Evolutionary conservation across 148 eudicot species (phyloP), one percentile per base, ranked within the genome.

Genomic region (Mesembryanthemum crystallinum): DNA sequence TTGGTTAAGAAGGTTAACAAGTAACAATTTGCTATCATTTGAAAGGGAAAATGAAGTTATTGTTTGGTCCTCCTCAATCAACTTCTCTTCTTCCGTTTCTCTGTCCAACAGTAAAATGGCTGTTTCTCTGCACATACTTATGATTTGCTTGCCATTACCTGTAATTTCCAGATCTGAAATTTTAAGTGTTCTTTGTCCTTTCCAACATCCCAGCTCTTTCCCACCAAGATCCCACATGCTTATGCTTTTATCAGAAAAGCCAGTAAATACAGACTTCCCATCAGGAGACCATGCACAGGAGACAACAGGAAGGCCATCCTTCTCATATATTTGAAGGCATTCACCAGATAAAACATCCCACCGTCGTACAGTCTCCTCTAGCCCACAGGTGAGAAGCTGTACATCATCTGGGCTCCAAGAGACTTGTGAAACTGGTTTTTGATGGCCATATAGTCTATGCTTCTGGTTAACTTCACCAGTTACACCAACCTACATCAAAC

Each of bases 271-370:
- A 32, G 79, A 79, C 60, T 85, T 84, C 24, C 92, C 96, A 85
- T 89, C 90, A 24, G 89, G 87, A 33, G 87, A 83, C 98, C 98
- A 93, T 23, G 81, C 93, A 85, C 98, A 93, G 4, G 98, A 93
- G n/a, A 90, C 78, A 51, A 82, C 71, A 76, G 89, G 88, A 52
- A 84, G 49, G 61, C 88, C 88, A 61, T 55, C 66, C 82, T 86
- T 93, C 68, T 89, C 91, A 71, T 89, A 93, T 58, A 88, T 75
- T 78, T 84, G 85, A 32, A 89, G 87, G 77, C 96, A 93, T 79
- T 89, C 86, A 74, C 96, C 98, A 65, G 93, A 82, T 37, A 62
- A 49, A 73, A 89, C 86, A 76, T 90, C 88, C 98, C 98, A 93
- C 45, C 88, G 87, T 64, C 92, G 85, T 72, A 89, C 80, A 30